Conservation (phyloP, 139 green algal species). For the Coelastrella sp. region DNA sequence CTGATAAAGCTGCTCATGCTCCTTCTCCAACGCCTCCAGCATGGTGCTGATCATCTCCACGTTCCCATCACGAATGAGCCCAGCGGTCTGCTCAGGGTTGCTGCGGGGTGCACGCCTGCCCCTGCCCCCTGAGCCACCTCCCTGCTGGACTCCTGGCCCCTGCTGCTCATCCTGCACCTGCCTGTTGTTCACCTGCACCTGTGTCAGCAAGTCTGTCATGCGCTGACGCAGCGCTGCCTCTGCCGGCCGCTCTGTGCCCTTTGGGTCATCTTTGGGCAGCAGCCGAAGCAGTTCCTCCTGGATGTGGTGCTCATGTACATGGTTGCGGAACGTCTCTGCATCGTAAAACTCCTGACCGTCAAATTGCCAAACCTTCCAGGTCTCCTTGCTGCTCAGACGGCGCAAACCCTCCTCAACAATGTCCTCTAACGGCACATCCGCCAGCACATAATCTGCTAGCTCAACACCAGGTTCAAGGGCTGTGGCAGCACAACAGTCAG, state of each 20-base stretch:
- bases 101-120: not conserved
- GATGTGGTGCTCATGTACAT: constrained; percentile 70
- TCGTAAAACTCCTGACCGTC: constrained; percentile 67
- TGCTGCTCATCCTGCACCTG: constrained; percentile 56
- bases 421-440: constrained; percentile 70
- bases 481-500: not conserved
- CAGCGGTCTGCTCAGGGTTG: constrained; percentile 28
- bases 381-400: constrained; percentile 62
- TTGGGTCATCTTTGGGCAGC: constrained; percentile 78
- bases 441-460: constrained; percentile 45
- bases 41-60: constrained; percentile 82
- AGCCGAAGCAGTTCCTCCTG: constrained; percentile 70
- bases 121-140: constrained; percentile 46
- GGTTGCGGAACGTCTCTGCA: constrained; percentile 69
- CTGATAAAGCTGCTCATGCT: constrained; percentile 86
- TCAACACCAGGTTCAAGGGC: constrained; percentile 42
- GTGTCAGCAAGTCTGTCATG: constrained; percentile 65
- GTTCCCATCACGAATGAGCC: constrained; percentile 69
- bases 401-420: constrained; percentile 76
- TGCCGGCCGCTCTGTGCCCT: constrained; percentile 76
- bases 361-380: constrained; percentile 73
- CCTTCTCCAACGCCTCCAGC: constrained; percentile 76
- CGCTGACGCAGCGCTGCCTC: constrained; percentile 79
- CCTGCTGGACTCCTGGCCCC: not conserved
- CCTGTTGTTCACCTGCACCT: constrained; percentile 51